Conservation (phyloP, 2,329 filamentous ascomycete species). For the Neocatenulostroma microsporum region DNA sequence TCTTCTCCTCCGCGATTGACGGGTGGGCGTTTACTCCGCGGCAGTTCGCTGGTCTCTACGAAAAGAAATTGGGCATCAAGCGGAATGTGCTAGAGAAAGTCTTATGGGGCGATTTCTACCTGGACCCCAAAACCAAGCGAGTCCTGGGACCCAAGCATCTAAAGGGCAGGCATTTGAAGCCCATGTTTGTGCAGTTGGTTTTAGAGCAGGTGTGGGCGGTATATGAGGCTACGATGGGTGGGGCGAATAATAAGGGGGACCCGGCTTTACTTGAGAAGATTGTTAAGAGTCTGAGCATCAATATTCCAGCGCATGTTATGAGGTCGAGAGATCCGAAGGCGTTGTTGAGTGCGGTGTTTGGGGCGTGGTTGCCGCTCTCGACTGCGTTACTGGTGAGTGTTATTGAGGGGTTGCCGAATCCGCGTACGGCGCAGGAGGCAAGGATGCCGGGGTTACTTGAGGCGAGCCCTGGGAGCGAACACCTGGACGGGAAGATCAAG, state of each 20-base stretch:
- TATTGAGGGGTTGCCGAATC: slow-evolving; percentile 84
- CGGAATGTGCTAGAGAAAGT: slow-evolving; percentile 81
- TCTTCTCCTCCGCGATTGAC: slow-evolving; percentile 94
- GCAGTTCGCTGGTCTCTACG: slow-evolving; percentile 87
- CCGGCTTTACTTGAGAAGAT: slow-evolving; percentile 82
- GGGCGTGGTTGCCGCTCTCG: slow-evolving; percentile 84
- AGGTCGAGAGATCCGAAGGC: slow-evolving; percentile 76
- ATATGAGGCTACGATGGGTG: slow-evolving; percentile 81
- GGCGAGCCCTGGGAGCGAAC: slow-evolving; percentile 65
- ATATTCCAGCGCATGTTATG: slow-evolving; percentile 72
- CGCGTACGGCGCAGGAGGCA: slow-evolving; percentile 67
- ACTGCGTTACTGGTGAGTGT: slow-evolving; percentile 90
- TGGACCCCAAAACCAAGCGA: slow-evolving; percentile 95
- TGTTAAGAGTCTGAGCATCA: slow-evolving; percentile 80
- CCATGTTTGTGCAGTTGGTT: slow-evolving; percentile 95
- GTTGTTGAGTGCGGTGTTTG: slow-evolving; percentile 77
- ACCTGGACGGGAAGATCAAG: slow-evolving; percentile 61
- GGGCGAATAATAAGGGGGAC: slow-evolving; percentile 75
- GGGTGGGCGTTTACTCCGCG: slow-evolving; percentile 98
- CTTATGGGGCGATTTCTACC: slow-evolving; percentile 91
- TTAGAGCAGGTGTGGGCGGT: slow-evolving; percentile 94
- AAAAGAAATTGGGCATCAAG: slow-evolving; percentile 96
- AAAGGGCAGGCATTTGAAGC: slow-evolving; percentile 84
- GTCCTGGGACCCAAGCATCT: slow-evolving; percentile 85
- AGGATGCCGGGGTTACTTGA: slow-evolving; percentile 73